phyloP scores from a whole-genome alignment of 768 basidiomycete species.

The Tulasnella sp. region DNA sequence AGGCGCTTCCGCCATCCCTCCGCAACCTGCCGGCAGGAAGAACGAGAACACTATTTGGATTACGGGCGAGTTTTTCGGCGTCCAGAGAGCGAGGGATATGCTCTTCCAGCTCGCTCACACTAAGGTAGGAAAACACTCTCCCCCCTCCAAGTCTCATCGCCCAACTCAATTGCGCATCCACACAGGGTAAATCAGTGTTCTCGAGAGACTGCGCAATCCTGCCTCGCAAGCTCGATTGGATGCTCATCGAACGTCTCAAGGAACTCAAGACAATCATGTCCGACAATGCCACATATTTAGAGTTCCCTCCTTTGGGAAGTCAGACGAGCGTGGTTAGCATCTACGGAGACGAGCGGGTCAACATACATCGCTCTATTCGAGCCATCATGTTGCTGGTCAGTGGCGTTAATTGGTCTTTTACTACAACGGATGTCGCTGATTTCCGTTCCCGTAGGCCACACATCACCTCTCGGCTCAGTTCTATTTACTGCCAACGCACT shows the following conservation, averaged over 20 bases:
- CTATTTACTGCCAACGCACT: constrained; percentile 91
- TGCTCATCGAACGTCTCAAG: constrained; percentile 93
- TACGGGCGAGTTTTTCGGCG: constrained; percentile 95
- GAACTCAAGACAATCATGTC: constrained; percentile 90
- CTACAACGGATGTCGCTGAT: neutral
- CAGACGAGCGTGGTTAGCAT: constrained; percentile 91
- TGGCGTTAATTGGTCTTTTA: neutral
- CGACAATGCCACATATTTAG: constrained; percentile 94
- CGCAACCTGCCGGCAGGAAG: constrained; percentile 42
- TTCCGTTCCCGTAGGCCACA: constrained; percentile 59
- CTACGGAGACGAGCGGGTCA: constrained; percentile 89
- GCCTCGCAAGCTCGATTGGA: constrained; percentile 97
- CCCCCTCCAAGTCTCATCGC: neutral
- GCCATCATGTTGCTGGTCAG: constrained; percentile 92
- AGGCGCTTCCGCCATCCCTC: constrained; percentile 32
- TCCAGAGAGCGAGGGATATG: constrained; percentile 94
- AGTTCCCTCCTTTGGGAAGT: constrained; percentile 88
- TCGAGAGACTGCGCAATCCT: constrained; percentile 91
- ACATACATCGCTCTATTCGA: constrained; percentile 89
- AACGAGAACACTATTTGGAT: constrained; percentile 85
- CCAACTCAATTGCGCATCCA: neutral
- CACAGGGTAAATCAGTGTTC: constrained; percentile 86
- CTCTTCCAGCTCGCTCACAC: constrained; percentile 78
- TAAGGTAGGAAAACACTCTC: constrained; percentile 55
- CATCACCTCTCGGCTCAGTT: constrained; percentile 96